Evolutionary conservation across 495 filamentous ascomycete species (phyloP).

Genomic region (Hypoxylon cercidicola): DNA sequence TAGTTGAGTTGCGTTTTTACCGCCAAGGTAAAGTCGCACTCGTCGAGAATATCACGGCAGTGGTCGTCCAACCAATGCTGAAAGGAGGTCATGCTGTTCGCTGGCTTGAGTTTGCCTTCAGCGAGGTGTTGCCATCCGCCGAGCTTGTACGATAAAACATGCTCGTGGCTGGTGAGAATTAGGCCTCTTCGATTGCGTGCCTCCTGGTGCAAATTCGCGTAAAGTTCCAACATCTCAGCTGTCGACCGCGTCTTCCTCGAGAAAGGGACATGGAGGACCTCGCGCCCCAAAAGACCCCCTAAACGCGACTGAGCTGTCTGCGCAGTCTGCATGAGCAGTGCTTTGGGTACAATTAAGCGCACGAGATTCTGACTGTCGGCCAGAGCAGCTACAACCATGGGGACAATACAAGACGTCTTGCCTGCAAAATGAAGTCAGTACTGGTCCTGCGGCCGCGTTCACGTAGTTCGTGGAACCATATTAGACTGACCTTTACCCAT

Average conservation of each 20-base stretch:
- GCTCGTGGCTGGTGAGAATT: slow-evolving; percentile 62
- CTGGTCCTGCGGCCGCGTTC: background rate
- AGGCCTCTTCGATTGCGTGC: slow-evolving; percentile 49
- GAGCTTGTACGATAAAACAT: slow-evolving; percentile 63
- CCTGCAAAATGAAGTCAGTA: slow-evolving; percentile 33
- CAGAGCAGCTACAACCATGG: slow-evolving; percentile 61
- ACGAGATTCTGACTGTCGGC: slow-evolving; percentile 57
- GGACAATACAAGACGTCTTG: slow-evolving; percentile 65
- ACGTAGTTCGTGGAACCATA: background rate
- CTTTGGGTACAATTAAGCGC: slow-evolving; percentile 62
- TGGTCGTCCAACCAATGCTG: slow-evolving; percentile 58
- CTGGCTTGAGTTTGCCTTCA: slow-evolving; percentile 51
- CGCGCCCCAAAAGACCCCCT: slow-evolving; percentile 59
- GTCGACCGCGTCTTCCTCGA: slow-evolving; percentile 56
- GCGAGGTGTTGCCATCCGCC: slow-evolving; percentile 59
- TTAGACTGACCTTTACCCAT: slow-evolving; percentile 59
- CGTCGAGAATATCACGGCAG: slow-evolving; percentile 66
- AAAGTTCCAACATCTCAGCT: slow-evolving; percentile 46
- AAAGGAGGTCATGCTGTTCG: slow-evolving; percentile 53
- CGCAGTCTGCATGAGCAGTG: slow-evolving; percentile 62
- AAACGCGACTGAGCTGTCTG: slow-evolving; percentile 59
- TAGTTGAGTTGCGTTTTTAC: slow-evolving; percentile 62
- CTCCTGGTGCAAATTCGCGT: slow-evolving; percentile 49
- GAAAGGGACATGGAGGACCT: slow-evolving; percentile 61
- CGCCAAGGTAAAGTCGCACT: slow-evolving; percentile 64